Conservation (phyloP, 192 early-diverging fungal species). For the Chytriomyces sp. region DNA sequence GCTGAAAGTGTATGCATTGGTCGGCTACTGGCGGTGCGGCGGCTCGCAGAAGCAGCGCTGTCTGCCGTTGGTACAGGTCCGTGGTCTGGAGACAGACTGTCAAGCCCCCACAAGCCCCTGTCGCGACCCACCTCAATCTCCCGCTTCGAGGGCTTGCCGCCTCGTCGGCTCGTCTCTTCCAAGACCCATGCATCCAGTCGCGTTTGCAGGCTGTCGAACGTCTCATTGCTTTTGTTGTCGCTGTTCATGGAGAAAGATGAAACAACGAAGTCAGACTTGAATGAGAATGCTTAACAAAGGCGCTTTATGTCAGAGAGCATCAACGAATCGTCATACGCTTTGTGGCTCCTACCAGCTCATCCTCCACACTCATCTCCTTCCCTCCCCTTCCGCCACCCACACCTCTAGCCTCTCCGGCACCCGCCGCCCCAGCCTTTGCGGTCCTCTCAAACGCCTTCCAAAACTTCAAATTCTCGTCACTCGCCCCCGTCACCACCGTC, state of each 20-base stretch:
- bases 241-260: too few species aligned
- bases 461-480: slow-evolving; percentile 61
- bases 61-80: not conserved
- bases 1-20: not conserved
- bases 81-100: not conserved
- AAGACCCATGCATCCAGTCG: too few species aligned
- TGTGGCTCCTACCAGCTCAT: slow-evolving; percentile 39
- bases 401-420: not conserved
- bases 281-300: too few species aligned
- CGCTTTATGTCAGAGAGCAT: too few species aligned
- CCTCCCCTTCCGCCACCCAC: not conserved
- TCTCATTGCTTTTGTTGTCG: too few species aligned
- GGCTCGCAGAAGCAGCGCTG: not conserved
- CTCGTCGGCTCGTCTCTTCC: too few species aligned
- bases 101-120: too few species aligned
- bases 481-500: slow-evolving; percentile 51
- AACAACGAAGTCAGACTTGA: too few species aligned
- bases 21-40: not conserved
- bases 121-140: too few species aligned
- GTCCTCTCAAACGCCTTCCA: slow-evolving; percentile 59
- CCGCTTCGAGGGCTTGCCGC: too few species aligned
- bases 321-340: slow-evolving; percentile 42
- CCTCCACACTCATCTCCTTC: slow-evolving; percentile 15
- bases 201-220: too few species aligned
- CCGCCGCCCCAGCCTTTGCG: slow-evolving; percentile 22